phyloP scores from a whole-genome alignment of 768 basidiomycete species.

The Suillus sp. region DNA sequence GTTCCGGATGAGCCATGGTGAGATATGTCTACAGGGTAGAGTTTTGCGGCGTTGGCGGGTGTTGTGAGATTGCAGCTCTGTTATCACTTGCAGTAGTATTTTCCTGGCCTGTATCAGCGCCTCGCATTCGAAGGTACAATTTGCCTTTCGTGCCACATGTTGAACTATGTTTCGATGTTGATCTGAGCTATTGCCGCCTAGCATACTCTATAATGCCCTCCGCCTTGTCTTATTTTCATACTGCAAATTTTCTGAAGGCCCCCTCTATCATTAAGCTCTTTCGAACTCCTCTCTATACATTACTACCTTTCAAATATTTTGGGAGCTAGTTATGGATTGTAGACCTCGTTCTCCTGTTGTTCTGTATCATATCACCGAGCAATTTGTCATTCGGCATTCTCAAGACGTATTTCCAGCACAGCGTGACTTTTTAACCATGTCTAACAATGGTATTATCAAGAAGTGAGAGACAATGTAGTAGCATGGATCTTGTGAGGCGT shows the following conservation, averaged over 20 bases:
- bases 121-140: background rate
- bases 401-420: background rate
- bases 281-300: background rate
- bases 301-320: background rate
- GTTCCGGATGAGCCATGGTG: conserved; percentile 1
- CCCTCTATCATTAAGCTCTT: background rate
- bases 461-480: too few relatives aligned
- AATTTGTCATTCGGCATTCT: too few relatives aligned
- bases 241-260: background rate
- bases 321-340: background rate
- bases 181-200: background rate
- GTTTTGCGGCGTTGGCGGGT: background rate
- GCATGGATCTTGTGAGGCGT: too few relatives aligned
- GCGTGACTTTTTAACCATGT: too few relatives aligned
- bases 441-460: too few relatives aligned
- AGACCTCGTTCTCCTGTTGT: background rate
- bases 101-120: background rate
- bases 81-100: background rate
- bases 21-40: background rate
- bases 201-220: background rate
- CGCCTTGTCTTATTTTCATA: background rate
- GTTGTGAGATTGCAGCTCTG: background rate
- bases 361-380: too few relatives aligned
- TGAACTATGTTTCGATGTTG: background rate
- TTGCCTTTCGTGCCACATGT: background rate